phyloP scores from a whole-genome alignment of 1,284 basidiomycete species.

The Sanghuangporus weigelae region DNA sequence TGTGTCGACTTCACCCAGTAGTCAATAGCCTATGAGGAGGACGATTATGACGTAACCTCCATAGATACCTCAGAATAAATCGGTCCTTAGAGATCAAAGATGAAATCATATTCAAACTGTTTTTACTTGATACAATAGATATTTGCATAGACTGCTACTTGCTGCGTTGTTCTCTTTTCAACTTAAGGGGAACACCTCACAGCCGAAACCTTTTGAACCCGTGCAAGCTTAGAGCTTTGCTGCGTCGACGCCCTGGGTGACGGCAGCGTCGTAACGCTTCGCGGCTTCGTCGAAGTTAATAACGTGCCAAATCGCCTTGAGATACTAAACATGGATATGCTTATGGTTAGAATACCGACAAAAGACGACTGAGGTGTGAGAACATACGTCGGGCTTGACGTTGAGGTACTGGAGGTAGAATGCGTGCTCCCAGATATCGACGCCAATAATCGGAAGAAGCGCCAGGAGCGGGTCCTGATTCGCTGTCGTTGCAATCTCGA shows the following conservation, averaged over 20 bases:
- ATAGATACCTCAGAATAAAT: not conserved
- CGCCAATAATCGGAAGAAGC: constrained; percentile 77
- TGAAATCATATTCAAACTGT: not conserved
- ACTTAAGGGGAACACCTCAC: not conserved
- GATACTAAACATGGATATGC: constrained; percentile 43
- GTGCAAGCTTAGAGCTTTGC: constrained; percentile 3
- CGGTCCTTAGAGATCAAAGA: not conserved
- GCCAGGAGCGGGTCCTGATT: constrained; percentile 87
- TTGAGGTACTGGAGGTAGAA: constrained; percentile 79
- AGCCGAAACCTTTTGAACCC: not conserved
- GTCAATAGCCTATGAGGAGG: not conserved
- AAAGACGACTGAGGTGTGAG: not conserved
- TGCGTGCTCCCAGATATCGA: constrained; percentile 86
- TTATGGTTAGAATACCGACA: not conserved
- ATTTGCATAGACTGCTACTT: not conserved
- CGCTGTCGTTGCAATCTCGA: constrained; percentile 74
- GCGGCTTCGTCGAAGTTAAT: constrained; percentile 82
- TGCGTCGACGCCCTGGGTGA: constrained; percentile 10
- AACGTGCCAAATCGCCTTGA: constrained; percentile 77
- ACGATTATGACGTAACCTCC: not conserved
- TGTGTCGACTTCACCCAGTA: constrained; percentile 29
- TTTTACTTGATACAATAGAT: not conserved
- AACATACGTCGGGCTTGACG: constrained; percentile 61
- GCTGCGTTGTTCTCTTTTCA: not conserved
- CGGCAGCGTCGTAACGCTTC: constrained; percentile 53